Evolutionary conservation across 257 asterid species (phyloP).

Genomic region (Nicotiana sylvestris): DNA sequence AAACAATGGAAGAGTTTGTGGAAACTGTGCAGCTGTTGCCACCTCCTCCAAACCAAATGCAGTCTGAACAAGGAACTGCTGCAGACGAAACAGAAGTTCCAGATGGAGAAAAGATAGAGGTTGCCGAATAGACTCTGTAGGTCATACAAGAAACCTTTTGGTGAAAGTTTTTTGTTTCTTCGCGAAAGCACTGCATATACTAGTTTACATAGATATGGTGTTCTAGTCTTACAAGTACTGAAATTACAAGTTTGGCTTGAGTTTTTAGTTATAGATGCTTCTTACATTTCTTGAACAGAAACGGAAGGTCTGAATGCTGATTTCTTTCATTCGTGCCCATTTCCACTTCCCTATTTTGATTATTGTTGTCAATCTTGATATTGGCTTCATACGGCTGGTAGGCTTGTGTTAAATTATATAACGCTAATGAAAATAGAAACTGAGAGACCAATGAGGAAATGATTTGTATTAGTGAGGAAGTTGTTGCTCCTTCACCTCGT

Average conservation of each 20-base stretch:
- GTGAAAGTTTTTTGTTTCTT: background rate
- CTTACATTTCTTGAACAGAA: background rate
- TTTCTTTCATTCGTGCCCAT: background rate
- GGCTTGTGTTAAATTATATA: no score
- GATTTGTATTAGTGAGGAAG: background rate
- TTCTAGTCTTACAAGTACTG: background rate
- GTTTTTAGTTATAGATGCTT: background rate
- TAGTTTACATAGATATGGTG: background rate
- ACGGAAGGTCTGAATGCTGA: background rate
- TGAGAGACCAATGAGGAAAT: no score
- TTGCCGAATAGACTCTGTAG: background rate
- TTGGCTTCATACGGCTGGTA: background rate
- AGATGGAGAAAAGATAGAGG: slow-evolving; percentile 17
- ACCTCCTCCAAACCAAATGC: slow-evolving; percentile 36
- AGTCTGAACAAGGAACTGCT: slow-evolving; percentile 18
- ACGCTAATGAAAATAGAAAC: no score
- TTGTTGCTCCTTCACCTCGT: no score
- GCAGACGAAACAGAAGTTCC: slow-evolving; percentile 18
- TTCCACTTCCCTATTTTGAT: background rate
- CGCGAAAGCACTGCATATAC: background rate
- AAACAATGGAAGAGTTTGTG: slow-evolving; percentile 31
- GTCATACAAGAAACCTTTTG: background rate
- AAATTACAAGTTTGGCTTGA: background rate
- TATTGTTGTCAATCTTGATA: background rate
- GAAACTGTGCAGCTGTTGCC: slow-evolving; percentile 46